A percentile compares a stretch with the other conserved stretches of the same genome.
Conservation (phyloP, 495 filamentous ascomycete genomes). For the Penicillium steckii region DNA sequence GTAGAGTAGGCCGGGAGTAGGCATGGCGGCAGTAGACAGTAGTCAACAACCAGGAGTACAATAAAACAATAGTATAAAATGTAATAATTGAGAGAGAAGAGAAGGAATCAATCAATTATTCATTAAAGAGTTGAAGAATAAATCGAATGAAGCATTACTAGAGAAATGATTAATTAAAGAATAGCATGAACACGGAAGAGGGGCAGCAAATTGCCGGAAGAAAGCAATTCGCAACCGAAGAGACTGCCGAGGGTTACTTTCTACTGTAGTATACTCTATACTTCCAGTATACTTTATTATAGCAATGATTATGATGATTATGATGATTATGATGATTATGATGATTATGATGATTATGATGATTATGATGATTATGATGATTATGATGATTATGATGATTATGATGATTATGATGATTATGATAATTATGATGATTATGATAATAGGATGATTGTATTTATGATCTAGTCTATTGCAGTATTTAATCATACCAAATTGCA, state of each 20-base stretch:
- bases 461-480: background rate
- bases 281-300: background rate
- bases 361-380: background rate
- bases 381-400: background rate
- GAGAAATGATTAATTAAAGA: background rate
- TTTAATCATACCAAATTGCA: conserved; percentile 77
- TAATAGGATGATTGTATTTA: background rate
- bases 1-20: conserved; percentile 64
- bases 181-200: background rate
- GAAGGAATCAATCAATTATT: background rate
- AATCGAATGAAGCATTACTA: no score
- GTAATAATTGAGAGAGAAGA: background rate
- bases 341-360: background rate
- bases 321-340: background rate
- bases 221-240: conserved; percentile 25
- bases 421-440: background rate
- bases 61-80: no score
- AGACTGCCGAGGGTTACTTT: conserved; percentile 18
- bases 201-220: conserved; percentile 13
- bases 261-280: background rate
- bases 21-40: conserved; percentile 27
- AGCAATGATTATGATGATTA: background rate
- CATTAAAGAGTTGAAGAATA: background rate
- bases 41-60: no score
- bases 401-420: background rate